A percentile compares a stretch with the other conserved stretches of the same genome.
phyloP scores from a whole-genome alignment of 441 rosid genomes.

The Arabidopsis lyrata region DNA sequence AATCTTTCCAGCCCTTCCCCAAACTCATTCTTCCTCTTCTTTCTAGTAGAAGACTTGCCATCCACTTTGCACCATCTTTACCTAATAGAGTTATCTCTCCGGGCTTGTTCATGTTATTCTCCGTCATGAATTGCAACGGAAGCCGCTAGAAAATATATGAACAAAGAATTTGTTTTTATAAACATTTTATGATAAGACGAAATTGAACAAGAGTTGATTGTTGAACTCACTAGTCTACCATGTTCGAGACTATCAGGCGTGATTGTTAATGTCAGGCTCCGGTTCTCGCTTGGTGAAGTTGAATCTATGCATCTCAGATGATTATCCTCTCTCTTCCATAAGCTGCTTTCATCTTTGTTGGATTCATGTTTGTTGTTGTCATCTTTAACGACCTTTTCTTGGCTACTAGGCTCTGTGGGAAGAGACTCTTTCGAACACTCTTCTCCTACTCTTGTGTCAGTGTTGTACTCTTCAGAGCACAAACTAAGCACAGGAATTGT shows the following conservation, averaged over 20 bases:
- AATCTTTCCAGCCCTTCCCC: slow-evolving; percentile 36
- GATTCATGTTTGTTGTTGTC: background rate
- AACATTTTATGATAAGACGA: background rate
- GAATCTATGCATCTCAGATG: background rate
- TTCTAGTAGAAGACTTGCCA: slow-evolving; percentile 20
- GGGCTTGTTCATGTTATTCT: slow-evolving; percentile 5
- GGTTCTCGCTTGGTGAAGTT: background rate
- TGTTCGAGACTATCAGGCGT: slow-evolving; percentile 21
- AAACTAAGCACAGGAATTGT: slow-evolving; percentile 30
- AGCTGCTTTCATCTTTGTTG: background rate
- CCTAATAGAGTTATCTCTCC: slow-evolving; percentile 29
- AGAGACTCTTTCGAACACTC: slow-evolving; percentile 29
- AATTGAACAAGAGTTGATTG: background rate
- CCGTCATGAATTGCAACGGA: slow-evolving; percentile 22
- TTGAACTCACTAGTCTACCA: slow-evolving; percentile 20
- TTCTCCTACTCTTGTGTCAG: background rate
- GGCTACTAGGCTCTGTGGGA: background rate
- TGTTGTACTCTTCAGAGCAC: slow-evolving; percentile 11
- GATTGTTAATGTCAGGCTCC: slow-evolving; percentile 13
- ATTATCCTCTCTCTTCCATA: slow-evolving; percentile 7
- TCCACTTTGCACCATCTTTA: slow-evolving; percentile 28
- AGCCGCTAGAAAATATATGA: slow-evolving; percentile 8
- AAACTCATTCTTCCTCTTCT: slow-evolving; percentile 27
- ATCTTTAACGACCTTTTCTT: background rate
- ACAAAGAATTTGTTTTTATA: background rate